Conservation (phyloP, 2,329 filamentous ascomycete genomes). For the Eurotiales sp. region DNA sequence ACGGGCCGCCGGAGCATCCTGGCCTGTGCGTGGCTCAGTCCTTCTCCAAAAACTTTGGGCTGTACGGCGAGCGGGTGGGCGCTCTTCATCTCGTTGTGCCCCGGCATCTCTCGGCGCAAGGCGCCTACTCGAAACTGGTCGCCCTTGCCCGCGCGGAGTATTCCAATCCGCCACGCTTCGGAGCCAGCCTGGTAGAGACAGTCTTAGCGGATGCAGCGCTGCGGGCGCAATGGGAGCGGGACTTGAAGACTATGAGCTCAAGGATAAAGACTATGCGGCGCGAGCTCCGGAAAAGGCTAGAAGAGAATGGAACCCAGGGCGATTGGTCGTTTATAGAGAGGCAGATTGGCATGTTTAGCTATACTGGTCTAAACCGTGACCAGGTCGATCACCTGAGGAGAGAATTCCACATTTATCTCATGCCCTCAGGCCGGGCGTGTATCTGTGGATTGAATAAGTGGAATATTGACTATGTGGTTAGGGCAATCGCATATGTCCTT, state of each 20-base stretch:
- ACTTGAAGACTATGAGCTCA: constrained; percentile 85
- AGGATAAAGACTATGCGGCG: constrained; percentile 89
- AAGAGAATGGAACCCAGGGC: constrained; percentile 78
- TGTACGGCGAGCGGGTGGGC: constrained; percentile 82
- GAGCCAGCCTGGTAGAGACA: constrained; percentile 75
- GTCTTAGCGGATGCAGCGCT: constrained; percentile 74
- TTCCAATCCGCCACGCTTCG: constrained; percentile 67
- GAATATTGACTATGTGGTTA: constrained; percentile 37
- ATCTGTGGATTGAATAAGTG: constrained; percentile 37
- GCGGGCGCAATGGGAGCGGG: constrained; percentile 83
- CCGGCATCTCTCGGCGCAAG: not conserved
- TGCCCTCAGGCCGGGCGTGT: constrained; percentile 35
- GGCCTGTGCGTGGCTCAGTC: constrained; percentile 50
- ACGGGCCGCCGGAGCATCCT: no score
- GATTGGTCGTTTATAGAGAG: constrained; percentile 96
- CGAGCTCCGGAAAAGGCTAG: constrained; percentile 72
- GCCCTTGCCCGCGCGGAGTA: not conserved
- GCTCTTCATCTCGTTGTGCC: not conserved
- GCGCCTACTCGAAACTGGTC: not conserved
- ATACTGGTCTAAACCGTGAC: constrained; percentile 48
- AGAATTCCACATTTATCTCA: constrained; percentile 41
- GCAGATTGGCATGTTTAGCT: constrained; percentile 87
- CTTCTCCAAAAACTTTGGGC: constrained; percentile 59
- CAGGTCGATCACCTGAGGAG: constrained; percentile 42
- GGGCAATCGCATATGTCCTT: no score